A percentile compares a stretch with the other conserved stretches of the same genome.
Evolutionary conservation across 1,139 yeast genomes (phyloP).

Genomic region (Diutina rugosa): DNA sequence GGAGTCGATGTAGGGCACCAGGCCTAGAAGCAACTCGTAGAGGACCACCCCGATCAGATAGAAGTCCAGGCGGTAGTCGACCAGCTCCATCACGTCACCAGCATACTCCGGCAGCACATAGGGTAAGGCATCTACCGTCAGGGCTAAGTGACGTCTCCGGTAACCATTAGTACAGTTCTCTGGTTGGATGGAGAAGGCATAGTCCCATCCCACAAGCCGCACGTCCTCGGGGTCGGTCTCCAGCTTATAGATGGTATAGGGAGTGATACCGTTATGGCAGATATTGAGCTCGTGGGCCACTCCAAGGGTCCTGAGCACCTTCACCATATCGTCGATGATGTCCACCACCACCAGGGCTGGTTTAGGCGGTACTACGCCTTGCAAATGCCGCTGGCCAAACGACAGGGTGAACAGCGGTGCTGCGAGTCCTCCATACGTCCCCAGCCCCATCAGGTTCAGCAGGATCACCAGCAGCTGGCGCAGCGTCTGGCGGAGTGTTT

Average conservation of each 20-base stretch:
- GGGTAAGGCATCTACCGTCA: slow-evolving; percentile 27
- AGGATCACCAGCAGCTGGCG: slow-evolving; percentile 4
- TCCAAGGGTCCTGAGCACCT: slow-evolving; percentile 21
- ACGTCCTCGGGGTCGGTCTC: slow-evolving; percentile 12
- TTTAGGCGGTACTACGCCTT: slow-evolving; percentile 9
- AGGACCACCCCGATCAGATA: slow-evolving; percentile 39
- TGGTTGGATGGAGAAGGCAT: slow-evolving; percentile 27
- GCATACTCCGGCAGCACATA: slow-evolving; percentile 42
- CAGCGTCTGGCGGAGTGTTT: not conserved
- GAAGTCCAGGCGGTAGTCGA: slow-evolving; percentile 38
- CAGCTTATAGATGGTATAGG: slow-evolving; percentile 21
- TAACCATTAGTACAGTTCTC: slow-evolving; percentile 29
- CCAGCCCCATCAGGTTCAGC: slow-evolving; percentile 3
- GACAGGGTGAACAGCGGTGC: slow-evolving; percentile 1
- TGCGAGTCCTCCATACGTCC: not conserved
- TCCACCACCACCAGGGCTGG: slow-evolving; percentile 14
- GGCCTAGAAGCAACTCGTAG: slow-evolving; percentile 35
- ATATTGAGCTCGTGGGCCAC: slow-evolving; percentile 30
- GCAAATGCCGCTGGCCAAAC: slow-evolving; percentile 5
- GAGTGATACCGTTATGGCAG: slow-evolving; percentile 38
- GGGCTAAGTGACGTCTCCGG: slow-evolving; percentile 15
- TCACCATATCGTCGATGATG: slow-evolving; percentile 20
- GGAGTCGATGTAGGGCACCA: slow-evolving; percentile 30
- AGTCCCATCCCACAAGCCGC: slow-evolving; percentile 36
- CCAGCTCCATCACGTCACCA: slow-evolving; percentile 25